A percentile compares a stretch with the other conserved stretches of the same genome.
These are phyloP conservation scores for Tubosaeta brunneosetosa DNA, from an alignment of 768 basidiomycete genomes.

Conservation along the genomic window DNA sequence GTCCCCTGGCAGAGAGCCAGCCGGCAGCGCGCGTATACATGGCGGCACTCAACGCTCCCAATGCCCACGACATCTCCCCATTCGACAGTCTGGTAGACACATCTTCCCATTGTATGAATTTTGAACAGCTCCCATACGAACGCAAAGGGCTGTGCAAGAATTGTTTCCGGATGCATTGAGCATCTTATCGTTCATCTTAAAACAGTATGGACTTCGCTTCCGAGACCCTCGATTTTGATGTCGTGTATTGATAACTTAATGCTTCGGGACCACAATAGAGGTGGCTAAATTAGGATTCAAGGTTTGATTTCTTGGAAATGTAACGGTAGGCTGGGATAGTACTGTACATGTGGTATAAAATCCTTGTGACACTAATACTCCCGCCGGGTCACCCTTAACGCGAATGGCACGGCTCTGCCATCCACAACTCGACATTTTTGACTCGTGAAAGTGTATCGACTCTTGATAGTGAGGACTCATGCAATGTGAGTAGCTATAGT, in stretches of 20 bases:
- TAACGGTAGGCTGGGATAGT: not conserved
- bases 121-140: slow-evolving; percentile 67
- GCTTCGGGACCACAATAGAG: not conserved
- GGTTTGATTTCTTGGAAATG: not conserved
- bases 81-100: slow-evolving; percentile 62
- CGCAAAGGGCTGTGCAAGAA: slow-evolving; percentile 60
- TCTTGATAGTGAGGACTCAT: no score
- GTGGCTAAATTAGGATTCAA: not conserved
- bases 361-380: not conserved
- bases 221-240: not conserved
- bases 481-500: no score
- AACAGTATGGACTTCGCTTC: not conserved
- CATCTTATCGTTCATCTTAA: not conserved
- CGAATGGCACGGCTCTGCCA: no score
- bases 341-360: no score
- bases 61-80: slow-evolving; percentile 49
- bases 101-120: slow-evolving; percentile 43
- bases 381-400: no score
- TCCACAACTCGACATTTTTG: no score
- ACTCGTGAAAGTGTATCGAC: no score
- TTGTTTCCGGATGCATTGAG: slow-evolving; percentile 52
- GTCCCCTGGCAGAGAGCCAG: slow-evolving; percentile 13
- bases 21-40: slow-evolving; percentile 20
- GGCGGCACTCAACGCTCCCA: slow-evolving; percentile 27
- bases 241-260: not conserved